phyloP scores from a whole-genome alignment of 2,329 filamentous ascomycete species.

The Bipolaris gigantea region DNA sequence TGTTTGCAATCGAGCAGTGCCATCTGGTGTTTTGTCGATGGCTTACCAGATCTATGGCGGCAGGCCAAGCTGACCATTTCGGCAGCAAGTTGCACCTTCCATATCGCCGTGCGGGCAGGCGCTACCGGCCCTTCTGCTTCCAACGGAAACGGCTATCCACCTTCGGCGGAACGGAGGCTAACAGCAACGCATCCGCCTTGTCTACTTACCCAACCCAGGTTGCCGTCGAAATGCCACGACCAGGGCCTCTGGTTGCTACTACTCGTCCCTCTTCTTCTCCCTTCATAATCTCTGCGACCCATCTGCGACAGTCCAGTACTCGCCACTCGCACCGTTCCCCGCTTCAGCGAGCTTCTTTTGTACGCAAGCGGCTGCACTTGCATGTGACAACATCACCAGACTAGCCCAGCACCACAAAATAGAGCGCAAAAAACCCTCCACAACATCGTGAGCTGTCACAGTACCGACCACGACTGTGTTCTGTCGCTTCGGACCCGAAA shows the following conservation, averaged over 20 bases:
- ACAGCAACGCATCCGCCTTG: slow-evolving; percentile 20
- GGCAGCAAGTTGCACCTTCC: slow-evolving; percentile 6
- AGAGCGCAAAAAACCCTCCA: not conserved
- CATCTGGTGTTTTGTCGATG: not conserved
- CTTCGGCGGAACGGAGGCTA: slow-evolving; percentile 26
- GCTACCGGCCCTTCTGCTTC: slow-evolving; percentile 4
- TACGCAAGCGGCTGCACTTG: slow-evolving; percentile 22
- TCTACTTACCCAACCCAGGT: slow-evolving; percentile 19
- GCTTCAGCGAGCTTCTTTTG: slow-evolving; percentile 13
- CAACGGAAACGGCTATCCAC: slow-evolving; percentile 5
- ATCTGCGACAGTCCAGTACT: not conserved
- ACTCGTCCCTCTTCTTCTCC: slow-evolving; percentile 9
- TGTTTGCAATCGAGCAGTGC: not conserved
- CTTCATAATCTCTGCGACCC: not conserved
- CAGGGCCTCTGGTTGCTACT: not conserved
- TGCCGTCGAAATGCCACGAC: slow-evolving; percentile 21
- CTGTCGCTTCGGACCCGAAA: not conserved
- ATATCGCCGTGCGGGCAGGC: slow-evolving; percentile 14
- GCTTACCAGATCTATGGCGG: not conserved
- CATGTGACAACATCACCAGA: slow-evolving; percentile 36
- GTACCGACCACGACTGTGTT: not conserved
- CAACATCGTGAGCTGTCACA: slow-evolving; percentile 1
- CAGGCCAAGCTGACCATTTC: slow-evolving; percentile 7
- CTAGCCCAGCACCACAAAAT: slow-evolving; percentile 9
- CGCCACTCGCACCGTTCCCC: slow-evolving; percentile 6